These are phyloP conservation scores for Colletotrichum nymphaeae DNA, from an alignment of 2,329 filamentous ascomycete genomes.

Conservation along the genomic window DNA sequence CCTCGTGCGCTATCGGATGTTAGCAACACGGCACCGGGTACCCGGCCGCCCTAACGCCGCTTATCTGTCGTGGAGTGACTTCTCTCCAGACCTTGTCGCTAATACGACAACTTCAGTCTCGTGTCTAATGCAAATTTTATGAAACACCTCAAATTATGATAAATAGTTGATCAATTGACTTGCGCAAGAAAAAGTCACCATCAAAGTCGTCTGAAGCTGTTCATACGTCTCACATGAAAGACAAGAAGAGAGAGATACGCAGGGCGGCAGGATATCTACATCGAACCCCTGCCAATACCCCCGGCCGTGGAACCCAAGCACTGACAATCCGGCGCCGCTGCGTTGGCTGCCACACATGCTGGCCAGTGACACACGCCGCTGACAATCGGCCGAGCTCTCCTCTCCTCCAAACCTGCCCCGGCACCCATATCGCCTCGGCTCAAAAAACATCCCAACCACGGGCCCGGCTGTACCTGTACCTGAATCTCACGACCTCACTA, in stretches of 20 bases:
- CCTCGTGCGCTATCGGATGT: slow-evolving; percentile 18
- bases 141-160: background rate
- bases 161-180: background rate
- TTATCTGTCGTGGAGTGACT: background rate
- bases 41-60: slow-evolving; percentile 2
- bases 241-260: background rate
- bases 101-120: too few relatives aligned
- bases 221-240: background rate
- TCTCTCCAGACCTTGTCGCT: background rate
- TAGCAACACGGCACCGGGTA: background rate
- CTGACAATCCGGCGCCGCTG: slow-evolving; percentile 13
- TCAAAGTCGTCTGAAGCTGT: background rate
- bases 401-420: slow-evolving; percentile 9
- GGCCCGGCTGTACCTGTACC: background rate
- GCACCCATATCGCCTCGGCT: slow-evolving; percentile 29
- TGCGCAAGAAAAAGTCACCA: background rate
- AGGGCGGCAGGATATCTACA: background rate
- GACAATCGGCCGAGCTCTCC: slow-evolving; percentile 23
- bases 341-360: slow-evolving; percentile 13
- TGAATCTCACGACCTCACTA: background rate
- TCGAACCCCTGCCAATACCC: background rate
- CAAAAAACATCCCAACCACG: slow-evolving; percentile 1
- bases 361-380: background rate
- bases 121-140: too few relatives aligned
- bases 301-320: slow-evolving; percentile 10